Percentiles rank a stretch among this genome's conserved stretches.
Evolutionary conservation across 2,329 filamentous ascomycete species (phyloP).

Genomic region (Fusarium falciforme): DNA sequence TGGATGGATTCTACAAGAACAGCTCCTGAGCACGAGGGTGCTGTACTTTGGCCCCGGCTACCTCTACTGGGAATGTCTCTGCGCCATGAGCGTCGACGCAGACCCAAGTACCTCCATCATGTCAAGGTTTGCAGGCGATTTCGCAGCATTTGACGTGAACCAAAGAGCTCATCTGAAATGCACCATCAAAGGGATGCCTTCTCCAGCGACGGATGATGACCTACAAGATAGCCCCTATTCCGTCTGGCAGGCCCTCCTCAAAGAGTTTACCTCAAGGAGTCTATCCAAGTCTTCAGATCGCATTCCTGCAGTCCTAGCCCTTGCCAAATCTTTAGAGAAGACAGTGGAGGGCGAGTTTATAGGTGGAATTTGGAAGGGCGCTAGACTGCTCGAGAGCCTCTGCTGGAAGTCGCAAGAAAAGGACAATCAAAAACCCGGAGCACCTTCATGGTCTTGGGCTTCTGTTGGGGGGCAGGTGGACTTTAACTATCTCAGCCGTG

Average conservation of each 20-base stretch:
- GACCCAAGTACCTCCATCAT: not conserved
- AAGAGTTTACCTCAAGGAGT: not conserved
- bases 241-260: not conserved
- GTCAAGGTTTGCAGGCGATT: not conserved
- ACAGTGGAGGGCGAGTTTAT: not conserved
- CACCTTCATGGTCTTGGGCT: not conserved
- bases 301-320: not conserved
- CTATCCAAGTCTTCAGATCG: not conserved
- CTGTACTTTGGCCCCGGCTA: not conserved
- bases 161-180: not conserved
- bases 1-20: not conserved
- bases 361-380: not conserved
- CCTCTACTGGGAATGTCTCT: not conserved
- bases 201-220: too few relatives aligned
- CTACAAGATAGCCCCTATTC: not conserved
- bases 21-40: not conserved
- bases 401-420: not conserved
- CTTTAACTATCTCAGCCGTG: not conserved
- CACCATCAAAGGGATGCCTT: not conserved
- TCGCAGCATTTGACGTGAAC: not conserved
- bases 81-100: not conserved
- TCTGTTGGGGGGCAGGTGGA: not conserved
- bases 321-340: not conserved
- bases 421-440: not conserved
- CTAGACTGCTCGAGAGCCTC: not conserved